These are phyloP conservation scores for Lodderomyces pseudojiufengensis DNA, from an alignment of 1,139 yeast species.

Conservation along the genomic window DNA sequence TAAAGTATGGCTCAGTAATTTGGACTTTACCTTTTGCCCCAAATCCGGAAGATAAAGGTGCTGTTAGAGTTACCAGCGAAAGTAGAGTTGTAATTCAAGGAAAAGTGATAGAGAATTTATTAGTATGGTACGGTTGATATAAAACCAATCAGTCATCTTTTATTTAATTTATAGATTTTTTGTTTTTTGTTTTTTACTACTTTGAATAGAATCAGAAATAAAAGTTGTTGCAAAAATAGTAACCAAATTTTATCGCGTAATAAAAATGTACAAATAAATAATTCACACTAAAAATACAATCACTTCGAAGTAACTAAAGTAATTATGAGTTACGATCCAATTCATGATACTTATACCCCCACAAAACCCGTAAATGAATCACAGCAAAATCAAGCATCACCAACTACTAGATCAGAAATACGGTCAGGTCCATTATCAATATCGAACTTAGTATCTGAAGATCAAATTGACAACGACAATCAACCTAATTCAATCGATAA, in stretches of 20 bases:
- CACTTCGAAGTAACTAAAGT: too few relatives aligned
- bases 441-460: slow-evolving; percentile 12
- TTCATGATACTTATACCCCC: slow-evolving; percentile 25
- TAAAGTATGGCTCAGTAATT: slow-evolving; percentile 19
- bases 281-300: too few relatives aligned
- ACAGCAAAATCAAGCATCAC: slow-evolving; percentile 9
- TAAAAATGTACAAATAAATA: neutral
- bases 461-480: neutral
- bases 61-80: slow-evolving; percentile 20
- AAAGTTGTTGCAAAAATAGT: neutral
- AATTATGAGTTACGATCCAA: slow-evolving; percentile 32
- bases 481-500: slow-evolving; percentile 1
- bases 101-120: slow-evolving; percentile 33
- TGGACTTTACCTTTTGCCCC: slow-evolving; percentile 31
- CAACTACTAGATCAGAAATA: slow-evolving; percentile 1
- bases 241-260: neutral
- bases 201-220: neutral
- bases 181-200: too few relatives aligned
- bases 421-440: slow-evolving; percentile 13
- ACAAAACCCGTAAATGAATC: slow-evolving; percentile 6
- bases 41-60: slow-evolving; percentile 9
- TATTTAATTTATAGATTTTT: too few relatives aligned
- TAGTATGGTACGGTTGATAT: slow-evolving; percentile 21
- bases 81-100: slow-evolving; percentile 33
- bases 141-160: neutral